Evolutionary conservation across 495 filamentous ascomycete genomes (phyloP).

Genomic region (Copromyces sp.): DNA sequence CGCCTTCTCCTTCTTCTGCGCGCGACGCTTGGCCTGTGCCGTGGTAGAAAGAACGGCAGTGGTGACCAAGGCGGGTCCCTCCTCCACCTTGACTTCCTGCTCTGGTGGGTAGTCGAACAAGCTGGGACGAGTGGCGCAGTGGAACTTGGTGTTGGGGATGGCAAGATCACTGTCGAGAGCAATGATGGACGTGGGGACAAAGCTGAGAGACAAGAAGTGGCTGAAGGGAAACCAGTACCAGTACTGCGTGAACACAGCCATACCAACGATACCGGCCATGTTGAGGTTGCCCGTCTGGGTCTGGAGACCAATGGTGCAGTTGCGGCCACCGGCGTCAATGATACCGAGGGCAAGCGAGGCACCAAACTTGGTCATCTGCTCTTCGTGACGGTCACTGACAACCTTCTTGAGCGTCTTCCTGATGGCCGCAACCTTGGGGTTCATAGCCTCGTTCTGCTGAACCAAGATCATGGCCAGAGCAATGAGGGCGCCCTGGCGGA

Average conservation of each 20-base stretch:
- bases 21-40: slow-evolving; percentile 89
- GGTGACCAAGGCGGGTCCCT: slow-evolving; percentile 87
- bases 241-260: slow-evolving; percentile 97
- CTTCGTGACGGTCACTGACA: slow-evolving; percentile 89
- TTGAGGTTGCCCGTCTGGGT: slow-evolving; percentile 97
- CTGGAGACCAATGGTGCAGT: slow-evolving; percentile 95
- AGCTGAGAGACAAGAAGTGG: slow-evolving; percentile 90
- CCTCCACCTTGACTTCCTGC: slow-evolving; percentile 85
- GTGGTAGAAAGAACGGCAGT: slow-evolving; percentile 96
- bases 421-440: slow-evolving; percentile 73
- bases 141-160: slow-evolving; percentile 91
- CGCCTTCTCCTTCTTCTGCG: slow-evolving; percentile 60
- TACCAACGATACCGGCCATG: slow-evolving; percentile 94
- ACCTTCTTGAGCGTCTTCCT: slow-evolving; percentile 84
- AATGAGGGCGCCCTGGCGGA: slow-evolving; percentile 94
- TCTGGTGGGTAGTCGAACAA: slow-evolving; percentile 97
- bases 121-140: slow-evolving; percentile 87
- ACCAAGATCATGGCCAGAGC: slow-evolving; percentile 94
- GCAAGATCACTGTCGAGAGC: slow-evolving; percentile 89
- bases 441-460: slow-evolving; percentile 95
- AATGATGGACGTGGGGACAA: slow-evolving; percentile 89
- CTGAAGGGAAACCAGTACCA: slow-evolving; percentile 99
- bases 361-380: slow-evolving; percentile 99
- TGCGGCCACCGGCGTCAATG: slow-evolving; percentile 95
- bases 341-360: slow-evolving; percentile 90